Evolutionary conservation across 306 rosid genomes (phyloP), one percentile per base, ranked within the genome.

Genomic region (Pyrus pyrifolia): DNA sequence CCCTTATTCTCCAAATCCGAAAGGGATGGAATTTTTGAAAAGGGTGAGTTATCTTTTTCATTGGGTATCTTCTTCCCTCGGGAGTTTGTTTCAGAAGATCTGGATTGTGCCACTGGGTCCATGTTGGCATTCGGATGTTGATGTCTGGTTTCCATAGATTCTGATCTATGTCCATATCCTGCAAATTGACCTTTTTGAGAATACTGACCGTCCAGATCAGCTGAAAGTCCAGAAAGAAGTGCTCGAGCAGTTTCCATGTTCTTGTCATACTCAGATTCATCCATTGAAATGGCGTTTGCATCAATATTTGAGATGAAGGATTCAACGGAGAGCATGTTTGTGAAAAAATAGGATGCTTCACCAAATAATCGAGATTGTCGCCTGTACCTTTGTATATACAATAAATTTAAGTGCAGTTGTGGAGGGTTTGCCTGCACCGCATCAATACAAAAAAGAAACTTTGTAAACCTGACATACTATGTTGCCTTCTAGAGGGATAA

Each of bases 381-480:
- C 82, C 99, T 88, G 84, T 89, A 96, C 83, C 97, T 90, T 84
- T 96, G 97, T 83, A 96, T 93, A 78, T 96, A 96, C 63, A 85
- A 80, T 75, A 96, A 87, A 83, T 96, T 96, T 75, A 98, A 96
- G 90, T 87, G 91, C 81, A 96, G 90, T 73, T 92, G 96, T 12
- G 97, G 98, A 77, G 99, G 99, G 83, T 96, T 96, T 64, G 99
- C 99, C 99, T 96, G 90, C 87, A 85, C 46, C 38, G 80, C 49
- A 78, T 75, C 81, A 59, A 70, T 72, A 64, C 49, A 23, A 64
- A 53, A 77, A 84, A 61, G 65, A 22, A 74, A 63, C 19, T 67
- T 66, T 63, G 21, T 57, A 60, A 62, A 74, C 46, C 69, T 11
- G 66, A 23, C 68, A 77, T 52, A 42, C 29, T 13, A 53, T 45